These are phyloP conservation scores for Suillus hirtellus DNA, from an alignment of 768 basidiomycete species.

Conservation along the genomic window DNA sequence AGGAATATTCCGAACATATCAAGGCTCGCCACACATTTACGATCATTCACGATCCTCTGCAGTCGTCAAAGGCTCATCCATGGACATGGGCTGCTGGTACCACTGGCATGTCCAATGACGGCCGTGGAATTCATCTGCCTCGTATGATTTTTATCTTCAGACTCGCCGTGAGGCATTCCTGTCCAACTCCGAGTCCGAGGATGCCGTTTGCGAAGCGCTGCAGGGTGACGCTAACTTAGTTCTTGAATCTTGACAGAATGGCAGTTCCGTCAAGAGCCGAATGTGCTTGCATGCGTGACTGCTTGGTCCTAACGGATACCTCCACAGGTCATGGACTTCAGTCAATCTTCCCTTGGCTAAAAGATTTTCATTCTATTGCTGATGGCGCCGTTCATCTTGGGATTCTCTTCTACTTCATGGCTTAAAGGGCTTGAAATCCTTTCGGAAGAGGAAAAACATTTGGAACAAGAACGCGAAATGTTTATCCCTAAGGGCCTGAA, in stretches of 20 bases:
- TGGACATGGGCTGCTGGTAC: background rate
- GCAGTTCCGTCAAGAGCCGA: background rate
- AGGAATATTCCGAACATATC: background rate
- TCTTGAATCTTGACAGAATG: background rate
- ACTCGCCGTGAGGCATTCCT: background rate
- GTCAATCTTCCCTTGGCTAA: background rate
- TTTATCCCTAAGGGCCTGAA: background rate
- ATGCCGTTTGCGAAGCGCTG: background rate
- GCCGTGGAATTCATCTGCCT: background rate
- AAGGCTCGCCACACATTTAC: background rate
- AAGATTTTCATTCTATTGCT: background rate
- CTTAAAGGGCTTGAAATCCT: background rate
- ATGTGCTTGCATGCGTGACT: background rate
- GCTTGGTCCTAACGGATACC: background rate
- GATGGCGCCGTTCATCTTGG: background rate
- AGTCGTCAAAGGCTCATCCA: background rate
- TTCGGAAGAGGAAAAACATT: background rate
- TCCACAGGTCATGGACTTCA: background rate
- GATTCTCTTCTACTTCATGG: background rate
- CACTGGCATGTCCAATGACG: background rate
- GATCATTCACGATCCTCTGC: background rate
- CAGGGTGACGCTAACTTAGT: background rate
- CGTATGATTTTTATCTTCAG: background rate
- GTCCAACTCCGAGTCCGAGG: slow-evolving; percentile 5
- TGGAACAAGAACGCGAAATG: background rate